Evolutionary conservation across 257 asterid species (phyloP).

Genomic region (Solanum microdontum): DNA sequence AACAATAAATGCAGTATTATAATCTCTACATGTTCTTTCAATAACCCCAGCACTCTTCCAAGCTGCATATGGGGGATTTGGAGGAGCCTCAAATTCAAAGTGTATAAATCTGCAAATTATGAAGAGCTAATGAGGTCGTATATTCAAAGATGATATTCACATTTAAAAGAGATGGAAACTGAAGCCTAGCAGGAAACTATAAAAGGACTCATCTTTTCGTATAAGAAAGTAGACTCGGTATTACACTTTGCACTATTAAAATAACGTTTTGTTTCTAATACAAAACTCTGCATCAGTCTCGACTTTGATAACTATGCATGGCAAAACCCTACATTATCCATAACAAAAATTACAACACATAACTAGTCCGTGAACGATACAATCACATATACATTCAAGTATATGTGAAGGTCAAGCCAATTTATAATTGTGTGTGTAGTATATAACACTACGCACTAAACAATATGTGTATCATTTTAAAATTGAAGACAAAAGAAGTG

Average conservation of each 20-base stretch:
- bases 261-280: background rate
- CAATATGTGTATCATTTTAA: background rate
- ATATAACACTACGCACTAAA: background rate
- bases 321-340: background rate
- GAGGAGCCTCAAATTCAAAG: slow-evolving; percentile 2
- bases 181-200: background rate
- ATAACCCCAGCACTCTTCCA: slow-evolving; percentile 1
- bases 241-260: background rate
- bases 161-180: background rate
- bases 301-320: background rate
- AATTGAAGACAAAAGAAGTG: background rate
- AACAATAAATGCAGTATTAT: background rate
- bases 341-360: background rate
- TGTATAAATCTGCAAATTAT: background rate
- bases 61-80: background rate
- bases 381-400: background rate
- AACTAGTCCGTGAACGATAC: background rate
- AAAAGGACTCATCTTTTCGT: background rate
- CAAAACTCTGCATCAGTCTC: background rate
- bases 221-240: background rate
- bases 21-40: background rate
- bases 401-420: background rate
- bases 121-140: background rate
- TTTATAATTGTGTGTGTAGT: background rate
- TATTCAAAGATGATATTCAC: background rate